Percentiles rank a stretch among this genome's conserved stretches.
phyloP scores from a whole-genome alignment of 495 filamentous ascomycete genomes.

The Oleoguttula mirabilis region DNA sequence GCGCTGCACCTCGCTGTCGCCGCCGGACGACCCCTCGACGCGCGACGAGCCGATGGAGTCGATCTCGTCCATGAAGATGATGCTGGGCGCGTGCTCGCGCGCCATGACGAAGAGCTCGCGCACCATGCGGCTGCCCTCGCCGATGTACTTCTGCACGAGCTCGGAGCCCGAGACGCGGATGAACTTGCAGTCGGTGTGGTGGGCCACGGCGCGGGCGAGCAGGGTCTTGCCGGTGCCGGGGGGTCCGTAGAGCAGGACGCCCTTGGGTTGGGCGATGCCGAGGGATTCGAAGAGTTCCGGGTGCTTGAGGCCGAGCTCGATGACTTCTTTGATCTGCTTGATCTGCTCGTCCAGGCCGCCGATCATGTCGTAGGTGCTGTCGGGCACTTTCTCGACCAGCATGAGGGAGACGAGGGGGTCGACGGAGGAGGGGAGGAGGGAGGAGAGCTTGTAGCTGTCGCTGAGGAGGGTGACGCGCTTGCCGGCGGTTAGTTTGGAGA shows the following conservation, averaged over 20 bases:
- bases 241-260: slow-evolving; percentile 90
- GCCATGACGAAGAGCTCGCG: slow-evolving; percentile 99
- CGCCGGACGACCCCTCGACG: slow-evolving; percentile 95
- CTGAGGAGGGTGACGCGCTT: slow-evolving; percentile 95
- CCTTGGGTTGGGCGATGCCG: slow-evolving; percentile 92
- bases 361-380: slow-evolving; percentile 99
- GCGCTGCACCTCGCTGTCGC: slow-evolving; percentile 95
- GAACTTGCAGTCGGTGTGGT: slow-evolving; percentile 96
- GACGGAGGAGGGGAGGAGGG: slow-evolving; percentile 93
- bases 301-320: slow-evolving; percentile 96
- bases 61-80: slow-evolving; percentile 99
- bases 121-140: slow-evolving; percentile 96
- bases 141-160: slow-evolving; percentile 97
- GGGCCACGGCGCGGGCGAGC: slow-evolving; percentile 96
- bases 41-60: slow-evolving; percentile 98
- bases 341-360: slow-evolving; percentile 97
- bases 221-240: slow-evolving; percentile 98
- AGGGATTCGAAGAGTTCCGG: slow-evolving; percentile 97
- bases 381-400: slow-evolving; percentile 99
- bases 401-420: slow-evolving; percentile 99
- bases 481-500: slow-evolving; percentile 87
- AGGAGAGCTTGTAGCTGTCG: slow-evolving; percentile 94
- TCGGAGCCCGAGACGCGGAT: slow-evolving; percentile 97
- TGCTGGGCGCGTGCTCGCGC: slow-evolving; percentile 90
- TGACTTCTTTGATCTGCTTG: slow-evolving; percentile 99